Evolutionary conservation across 192 early-diverging fungal genomes (phyloP), one percentile per base, ranked within the genome.

Genomic region (Backusella australiensis): DNA sequence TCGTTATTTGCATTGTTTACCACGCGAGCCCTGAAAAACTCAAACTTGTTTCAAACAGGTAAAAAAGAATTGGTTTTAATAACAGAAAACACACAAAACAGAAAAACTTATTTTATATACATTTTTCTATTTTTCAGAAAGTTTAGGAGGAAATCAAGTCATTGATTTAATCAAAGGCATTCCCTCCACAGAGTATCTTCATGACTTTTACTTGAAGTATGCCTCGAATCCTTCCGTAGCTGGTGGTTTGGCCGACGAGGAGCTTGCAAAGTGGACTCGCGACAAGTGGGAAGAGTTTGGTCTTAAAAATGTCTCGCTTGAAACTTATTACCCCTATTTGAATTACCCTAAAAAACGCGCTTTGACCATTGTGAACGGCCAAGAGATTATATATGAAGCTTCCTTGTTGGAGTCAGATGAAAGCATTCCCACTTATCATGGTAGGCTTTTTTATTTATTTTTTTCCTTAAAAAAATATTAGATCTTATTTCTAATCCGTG

Each of bases 361-460:
- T 17, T 82, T 93, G 34, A 81, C 85, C 14, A 75, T 93, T 34
- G 78, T 90, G 26, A 82, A 87, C 42, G 84, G 82, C 46, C 68
- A 77, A 5, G 71, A 73, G 21, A 67, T 89, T 17, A 26, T 68
- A 19, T 91, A 84, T 69, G 84, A 89, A 35, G 91, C 89, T 6
- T 73, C 78, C 29, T 80, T 93, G 34, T 52, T 63, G n/a, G 91
- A 93, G 67, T 84, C 86, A 17, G 80, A 88, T 6, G 84, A 90
- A 42, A 85, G 75, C 38, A 78, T 90, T 6, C 90, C 89, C 3
- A 84, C 90, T 5, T 93, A 91, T 80, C 90, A 90, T 71, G 90
- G 78, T 79, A 34, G n/a, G 12, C 15, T 12, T 44, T 44, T 15
- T 44, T 4, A 34, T 29, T 29, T 29, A 29, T 32, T 32, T 32